Conservation (phyloP, 345 rosid genomes). For the Gossypium turneri region DNA sequence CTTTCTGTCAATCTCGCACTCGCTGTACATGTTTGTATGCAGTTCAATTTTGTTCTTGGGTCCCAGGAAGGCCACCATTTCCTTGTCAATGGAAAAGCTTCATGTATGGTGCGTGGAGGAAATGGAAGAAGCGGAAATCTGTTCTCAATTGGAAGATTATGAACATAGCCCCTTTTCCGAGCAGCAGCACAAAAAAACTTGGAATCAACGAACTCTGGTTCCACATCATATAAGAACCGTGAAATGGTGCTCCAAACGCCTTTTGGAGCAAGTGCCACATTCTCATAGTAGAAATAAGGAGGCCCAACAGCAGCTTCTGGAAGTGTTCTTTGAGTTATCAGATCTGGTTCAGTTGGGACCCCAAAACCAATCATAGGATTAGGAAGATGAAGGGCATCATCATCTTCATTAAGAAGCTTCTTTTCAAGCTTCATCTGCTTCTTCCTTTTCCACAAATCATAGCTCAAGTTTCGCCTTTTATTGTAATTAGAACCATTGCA, state of each 20-base stretch:
- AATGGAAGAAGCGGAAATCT: slow-evolving; percentile 70
- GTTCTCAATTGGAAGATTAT: slow-evolving; percentile 66
- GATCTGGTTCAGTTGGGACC: slow-evolving; percentile 44
- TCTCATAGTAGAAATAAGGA: slow-evolving; percentile 86
- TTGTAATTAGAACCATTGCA: slow-evolving; percentile 30
- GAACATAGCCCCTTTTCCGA: slow-evolving; percentile 86
- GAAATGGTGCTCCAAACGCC: slow-evolving; percentile 95
- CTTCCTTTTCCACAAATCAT: slow-evolving; percentile 32
- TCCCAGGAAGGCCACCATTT: slow-evolving; percentile 98
- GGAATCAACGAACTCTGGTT: slow-evolving; percentile 87
- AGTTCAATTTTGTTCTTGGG: slow-evolving; percentile 66
- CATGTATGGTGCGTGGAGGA: slow-evolving; percentile 60
- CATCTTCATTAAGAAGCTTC: slow-evolving; percentile 28
- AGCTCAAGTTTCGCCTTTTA: slow-evolving; percentile 41
- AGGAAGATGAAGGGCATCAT: slow-evolving; percentile 59
- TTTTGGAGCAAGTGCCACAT: slow-evolving; percentile 87
- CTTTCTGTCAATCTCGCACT: slow-evolving; percentile 75
- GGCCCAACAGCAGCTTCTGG: slow-evolving; percentile 62
- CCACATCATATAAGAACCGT: slow-evolving; percentile 53
- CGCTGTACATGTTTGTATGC: slow-evolving; percentile 62
- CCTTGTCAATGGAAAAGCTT: slow-evolving; percentile 69
- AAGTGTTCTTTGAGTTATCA: slow-evolving; percentile 38
- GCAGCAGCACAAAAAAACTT: slow-evolving; percentile 82
- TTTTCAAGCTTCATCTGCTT: slow-evolving; percentile 28
- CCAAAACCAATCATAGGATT: slow-evolving; percentile 94